Evolutionary conservation across 2,329 filamentous ascomycete genomes (phyloP), one percentile per base, ranked within the genome.

Genomic region (Geosmithia putterillii): DNA sequence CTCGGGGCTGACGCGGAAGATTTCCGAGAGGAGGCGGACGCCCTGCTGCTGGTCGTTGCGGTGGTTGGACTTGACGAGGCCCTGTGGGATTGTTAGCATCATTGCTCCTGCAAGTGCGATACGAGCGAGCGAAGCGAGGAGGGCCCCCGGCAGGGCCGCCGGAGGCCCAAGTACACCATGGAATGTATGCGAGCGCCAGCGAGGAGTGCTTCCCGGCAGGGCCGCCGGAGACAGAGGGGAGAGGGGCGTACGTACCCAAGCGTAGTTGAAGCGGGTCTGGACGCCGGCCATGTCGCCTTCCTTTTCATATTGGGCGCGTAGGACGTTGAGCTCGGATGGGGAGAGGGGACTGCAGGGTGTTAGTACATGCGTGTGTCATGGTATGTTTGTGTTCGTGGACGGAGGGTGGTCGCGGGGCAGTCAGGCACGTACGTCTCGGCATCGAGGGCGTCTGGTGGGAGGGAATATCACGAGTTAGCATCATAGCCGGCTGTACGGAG

Each of bases 221-320:
- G n/a, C n/a, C n/a, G n/a, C n/a, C n/a, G n/a, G n/a, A 35, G 25
- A 35, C 25, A 21, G 10, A 17, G 37, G 41, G 28, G 32, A 39
- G 15, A 35, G 38, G 40, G 23, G 34, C 12, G 32, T 32, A 53
- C 71, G 45, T 77, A 94, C 88, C 92, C 92, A 98, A 59, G 92
- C 90, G 64, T 90, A 96, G 79, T 98, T 98, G 77, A 98, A 98
- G 62, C 96, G 96, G 48, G 92, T 98, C 65, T 98, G 92, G 36
- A 98, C 78, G 47, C 90, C 89, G 47, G 95, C 90, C 71, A 94
- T 94, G 56, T 94, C 86, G 52, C 90, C 92, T 67, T 98, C 92
- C 61, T 95, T 95, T 61, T 96, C 90, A 62, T 92, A 98, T 63
- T 98, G 92, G 47, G 86, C 74, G 51, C 90, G 86, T 43, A 98